phyloP scores from a whole-genome alignment of 2,329 filamentous ascomycete genomes.

The Trichoderma harzianum region DNA sequence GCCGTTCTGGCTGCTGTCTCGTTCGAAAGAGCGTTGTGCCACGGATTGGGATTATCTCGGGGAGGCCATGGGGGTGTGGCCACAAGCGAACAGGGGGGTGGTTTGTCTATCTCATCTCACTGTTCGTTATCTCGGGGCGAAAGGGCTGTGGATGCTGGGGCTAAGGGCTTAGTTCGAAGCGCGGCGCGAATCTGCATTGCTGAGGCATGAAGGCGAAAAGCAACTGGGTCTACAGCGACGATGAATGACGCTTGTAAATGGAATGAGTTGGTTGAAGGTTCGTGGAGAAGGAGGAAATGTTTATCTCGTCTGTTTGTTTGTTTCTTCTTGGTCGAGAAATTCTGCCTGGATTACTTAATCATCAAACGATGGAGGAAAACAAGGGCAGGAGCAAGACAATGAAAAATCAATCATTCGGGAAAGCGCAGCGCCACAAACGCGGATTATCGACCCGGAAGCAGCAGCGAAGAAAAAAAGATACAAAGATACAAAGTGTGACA shows the following conservation, averaged over 20 bases:
- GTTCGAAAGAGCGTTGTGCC: background rate
- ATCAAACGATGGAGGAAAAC: background rate
- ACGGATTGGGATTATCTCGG: background rate
- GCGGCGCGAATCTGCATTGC: constrained; percentile 11
- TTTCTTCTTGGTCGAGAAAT: background rate
- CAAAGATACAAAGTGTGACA: background rate
- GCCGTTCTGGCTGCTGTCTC: background rate
- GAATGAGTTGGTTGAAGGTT: background rate
- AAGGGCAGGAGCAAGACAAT: background rate
- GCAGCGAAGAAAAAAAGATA: background rate
- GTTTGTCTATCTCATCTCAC: background rate
- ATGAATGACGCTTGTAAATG: background rate
- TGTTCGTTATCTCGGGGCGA: constrained; percentile 13
- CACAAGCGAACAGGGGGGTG: background rate
- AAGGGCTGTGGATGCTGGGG: background rate
- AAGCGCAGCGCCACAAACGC: constrained; percentile 1
- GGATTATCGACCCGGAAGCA: background rate
- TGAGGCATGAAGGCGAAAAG: constrained; percentile 7
- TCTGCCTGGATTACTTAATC: background rate
- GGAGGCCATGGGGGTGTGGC: background rate
- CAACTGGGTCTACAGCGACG: background rate
- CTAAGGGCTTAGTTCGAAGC: constrained; percentile 17
- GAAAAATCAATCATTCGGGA: background rate
- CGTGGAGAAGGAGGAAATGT: background rate
- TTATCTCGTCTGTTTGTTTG: background rate